phyloP scores from a whole-genome alignment of 768 basidiomycete species.

The Boletus subparvulus region DNA sequence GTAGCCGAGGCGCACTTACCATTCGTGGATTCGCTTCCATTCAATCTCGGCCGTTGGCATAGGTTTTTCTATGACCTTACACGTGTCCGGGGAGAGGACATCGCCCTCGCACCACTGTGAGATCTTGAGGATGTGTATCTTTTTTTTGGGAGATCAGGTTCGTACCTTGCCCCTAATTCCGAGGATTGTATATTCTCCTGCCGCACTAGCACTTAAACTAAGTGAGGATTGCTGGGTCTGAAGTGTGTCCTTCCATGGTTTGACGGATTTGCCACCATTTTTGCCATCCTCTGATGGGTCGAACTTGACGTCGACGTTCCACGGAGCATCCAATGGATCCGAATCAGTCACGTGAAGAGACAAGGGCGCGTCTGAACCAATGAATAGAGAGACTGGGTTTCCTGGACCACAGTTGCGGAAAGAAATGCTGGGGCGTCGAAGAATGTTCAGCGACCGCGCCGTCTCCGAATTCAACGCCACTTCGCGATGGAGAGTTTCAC shows the following conservation, averaged over 20 bases:
- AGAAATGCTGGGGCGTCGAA: constrained; percentile 67
- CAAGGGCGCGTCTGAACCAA: constrained; percentile 63
- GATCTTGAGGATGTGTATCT: constrained; percentile 2
- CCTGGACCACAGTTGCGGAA: constrained; percentile 77
- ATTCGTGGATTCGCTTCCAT: constrained; percentile 89
- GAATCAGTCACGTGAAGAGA: constrained; percentile 51
- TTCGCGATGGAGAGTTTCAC: constrained; percentile 23
- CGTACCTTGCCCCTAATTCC: constrained; percentile 67
- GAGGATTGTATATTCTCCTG: constrained; percentile 77
- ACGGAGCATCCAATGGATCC: constrained; percentile 65
- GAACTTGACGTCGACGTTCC: constrained; percentile 65
- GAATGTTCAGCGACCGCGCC: constrained; percentile 63
- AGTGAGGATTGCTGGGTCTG: constrained; percentile 50
- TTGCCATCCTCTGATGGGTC: constrained; percentile 48
- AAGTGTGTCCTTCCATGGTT: constrained; percentile 65
- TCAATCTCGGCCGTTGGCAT: constrained; percentile 80
- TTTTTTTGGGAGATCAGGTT: neutral
- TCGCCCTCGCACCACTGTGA: constrained; percentile 73
- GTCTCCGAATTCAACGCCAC: constrained; percentile 43
- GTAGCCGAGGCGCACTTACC: constrained; percentile 43
- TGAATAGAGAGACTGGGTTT: constrained; percentile 64
- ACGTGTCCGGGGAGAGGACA: constrained; percentile 79
- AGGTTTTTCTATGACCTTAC: constrained; percentile 73
- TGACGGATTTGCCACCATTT: constrained; percentile 41
- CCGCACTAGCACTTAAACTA: constrained; percentile 50